A percentile compares a stretch with the other conserved stretches of the same genome.
Evolutionary conservation across 2,329 filamentous ascomycete genomes (phyloP).

Genomic region (Trichoderma endophyticum): DNA sequence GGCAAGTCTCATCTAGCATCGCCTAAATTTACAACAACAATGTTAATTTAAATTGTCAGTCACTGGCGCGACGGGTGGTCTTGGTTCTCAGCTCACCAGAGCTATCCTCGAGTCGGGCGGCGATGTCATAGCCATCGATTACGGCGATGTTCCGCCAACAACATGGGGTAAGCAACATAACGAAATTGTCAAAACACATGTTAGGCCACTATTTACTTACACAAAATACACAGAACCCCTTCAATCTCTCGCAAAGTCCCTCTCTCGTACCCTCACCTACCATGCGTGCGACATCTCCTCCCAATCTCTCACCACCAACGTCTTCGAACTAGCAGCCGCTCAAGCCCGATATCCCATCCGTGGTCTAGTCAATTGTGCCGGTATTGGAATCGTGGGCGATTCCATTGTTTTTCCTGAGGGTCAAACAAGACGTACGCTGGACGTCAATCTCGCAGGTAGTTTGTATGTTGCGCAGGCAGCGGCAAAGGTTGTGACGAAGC

Average conservation of each 20-base stretch:
- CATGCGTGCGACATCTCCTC: conserved; percentile 9
- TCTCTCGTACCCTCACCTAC: background rate
- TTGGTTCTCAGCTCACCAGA: conserved; percentile 9
- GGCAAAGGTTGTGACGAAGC: conserved; percentile 44
- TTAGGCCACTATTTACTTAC: background rate
- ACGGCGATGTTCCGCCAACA: background rate
- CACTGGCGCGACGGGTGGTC: conserved; percentile 11
- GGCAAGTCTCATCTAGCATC: background rate
- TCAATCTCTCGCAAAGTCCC: conserved; percentile 9
- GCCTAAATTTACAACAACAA: background rate
- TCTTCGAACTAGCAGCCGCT: conserved; percentile 1
- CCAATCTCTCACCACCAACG: background rate
- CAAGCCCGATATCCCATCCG: conserved; percentile 27
- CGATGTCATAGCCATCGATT: conserved; percentile 17
- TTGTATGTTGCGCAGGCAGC: conserved; percentile 46
- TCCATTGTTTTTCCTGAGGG: conserved; percentile 28
- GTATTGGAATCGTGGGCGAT: conserved; percentile 28
- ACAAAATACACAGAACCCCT: background rate
- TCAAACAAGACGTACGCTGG: conserved; percentile 27
- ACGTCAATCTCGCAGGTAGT: conserved; percentile 48
- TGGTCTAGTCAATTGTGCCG: conserved; percentile 34
- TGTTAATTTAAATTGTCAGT: background rate
- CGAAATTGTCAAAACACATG: background rate
- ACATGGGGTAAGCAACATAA: background rate
- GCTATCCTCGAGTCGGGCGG: conserved; percentile 19